Conservation (phyloP, 305 asterid species). For the Fraxinus nigra region DNA sequence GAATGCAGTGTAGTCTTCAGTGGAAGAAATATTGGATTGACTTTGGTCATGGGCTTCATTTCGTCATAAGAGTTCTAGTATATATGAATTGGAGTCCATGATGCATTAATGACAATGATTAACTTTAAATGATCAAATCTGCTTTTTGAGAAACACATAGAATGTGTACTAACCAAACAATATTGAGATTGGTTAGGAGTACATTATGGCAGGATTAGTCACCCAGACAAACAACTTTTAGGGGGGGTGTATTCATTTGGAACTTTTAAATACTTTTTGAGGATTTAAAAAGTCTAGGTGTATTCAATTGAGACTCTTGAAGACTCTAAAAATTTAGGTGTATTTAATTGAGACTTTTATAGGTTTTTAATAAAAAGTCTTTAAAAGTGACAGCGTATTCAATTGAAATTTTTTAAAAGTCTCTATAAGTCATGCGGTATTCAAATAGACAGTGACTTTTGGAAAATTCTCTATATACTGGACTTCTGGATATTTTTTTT, state of each 20-base stretch:
- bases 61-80: neutral
- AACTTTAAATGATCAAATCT: neutral
- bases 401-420: neutral
- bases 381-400: neutral
- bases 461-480: neutral
- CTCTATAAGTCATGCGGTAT: neutral
- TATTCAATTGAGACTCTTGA: neutral
- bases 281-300: neutral
- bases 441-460: neutral
- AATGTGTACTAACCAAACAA: neutral
- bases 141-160: neutral
- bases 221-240: neutral
- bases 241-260: neutral
- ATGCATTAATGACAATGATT: neutral
- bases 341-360: too few species aligned
- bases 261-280: neutral
- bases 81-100: neutral
- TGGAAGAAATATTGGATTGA: neutral
- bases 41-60: neutral
- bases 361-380: neutral
- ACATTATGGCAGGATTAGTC: neutral
- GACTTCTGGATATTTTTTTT: neutral
- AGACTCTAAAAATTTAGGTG: neutral
- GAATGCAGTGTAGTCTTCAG: neutral
- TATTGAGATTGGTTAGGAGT: neutral